Conservation (phyloP, 805 yeast genomes). For the Cyberlindnera suaveolens region DNA sequence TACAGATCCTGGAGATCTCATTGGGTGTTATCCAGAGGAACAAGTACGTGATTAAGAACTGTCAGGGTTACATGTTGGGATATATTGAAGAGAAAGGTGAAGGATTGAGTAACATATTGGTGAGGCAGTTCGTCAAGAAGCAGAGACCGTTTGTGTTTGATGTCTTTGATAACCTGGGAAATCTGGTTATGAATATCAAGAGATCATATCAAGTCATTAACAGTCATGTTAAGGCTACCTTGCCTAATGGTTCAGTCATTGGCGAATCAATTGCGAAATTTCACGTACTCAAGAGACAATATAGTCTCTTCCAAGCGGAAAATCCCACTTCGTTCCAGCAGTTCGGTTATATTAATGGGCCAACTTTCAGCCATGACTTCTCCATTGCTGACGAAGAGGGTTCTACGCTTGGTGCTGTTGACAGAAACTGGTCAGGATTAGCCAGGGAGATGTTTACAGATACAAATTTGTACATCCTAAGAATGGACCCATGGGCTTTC, state of each 20-base stretch:
- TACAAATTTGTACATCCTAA: slow-evolving; percentile 80
- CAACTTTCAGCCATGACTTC: slow-evolving; percentile 77
- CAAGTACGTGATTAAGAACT: slow-evolving; percentile 62
- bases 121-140: slow-evolving; percentile 72
- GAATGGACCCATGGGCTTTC: slow-evolving; percentile 71
- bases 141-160: slow-evolving; percentile 83
- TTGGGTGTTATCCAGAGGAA: slow-evolving; percentile 89
- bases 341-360: slow-evolving; percentile 81
- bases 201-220: slow-evolving; percentile 84
- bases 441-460: slow-evolving; percentile 90
- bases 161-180: slow-evolving; percentile 57
- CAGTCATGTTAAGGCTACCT: slow-evolving; percentile 67
- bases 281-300: slow-evolving; percentile 89
- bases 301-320: slow-evolving; percentile 58
- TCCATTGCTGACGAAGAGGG: slow-evolving; percentile 58
- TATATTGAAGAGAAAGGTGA: slow-evolving; percentile 74
- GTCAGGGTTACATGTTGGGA: slow-evolving; percentile 67
- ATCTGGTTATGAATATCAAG: slow-evolving; percentile 52
- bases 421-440: slow-evolving; percentile 89
- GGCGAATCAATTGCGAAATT: slow-evolving; percentile 89
- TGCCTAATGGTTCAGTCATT: slow-evolving; percentile 50
- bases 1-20: slow-evolving; percentile 79
- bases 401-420: slow-evolving; percentile 65
- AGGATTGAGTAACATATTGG: slow-evolving; percentile 42
- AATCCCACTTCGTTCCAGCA: slow-evolving; percentile 47